phyloP scores from a whole-genome alignment of 2,329 filamentous ascomycete species.

The Colletotrichum endophyticum region DNA sequence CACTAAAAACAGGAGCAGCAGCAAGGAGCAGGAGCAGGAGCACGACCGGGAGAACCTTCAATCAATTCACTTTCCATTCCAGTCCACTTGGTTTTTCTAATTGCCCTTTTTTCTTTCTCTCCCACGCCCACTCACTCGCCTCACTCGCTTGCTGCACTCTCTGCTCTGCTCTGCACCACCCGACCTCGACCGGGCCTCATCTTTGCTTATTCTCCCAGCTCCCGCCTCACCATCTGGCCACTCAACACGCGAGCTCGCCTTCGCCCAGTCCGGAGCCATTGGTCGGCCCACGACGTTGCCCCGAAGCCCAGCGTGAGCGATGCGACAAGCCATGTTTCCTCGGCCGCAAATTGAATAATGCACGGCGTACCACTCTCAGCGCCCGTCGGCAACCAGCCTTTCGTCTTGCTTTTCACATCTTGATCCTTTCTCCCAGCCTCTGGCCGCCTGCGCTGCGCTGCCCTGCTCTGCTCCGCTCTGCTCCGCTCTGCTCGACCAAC shows the following conservation, averaged over 20 bases:
- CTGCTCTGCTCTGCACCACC: not conserved
- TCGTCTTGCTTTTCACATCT: not conserved
- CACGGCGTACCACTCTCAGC: not conserved
- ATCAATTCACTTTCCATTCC: not conserved
- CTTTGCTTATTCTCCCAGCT: not conserved
- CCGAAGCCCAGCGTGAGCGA: slow-evolving; percentile 1
- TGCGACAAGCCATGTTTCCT: slow-evolving; percentile 20
- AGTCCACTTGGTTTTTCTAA: not conserved
- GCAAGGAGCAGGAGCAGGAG: not conserved
- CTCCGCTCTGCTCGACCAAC: not conserved
- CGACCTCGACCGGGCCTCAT: not conserved
- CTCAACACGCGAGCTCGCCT: not conserved
- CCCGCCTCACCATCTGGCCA: not conserved
- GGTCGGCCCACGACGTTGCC: not conserved
- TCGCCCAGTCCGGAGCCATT: not conserved
- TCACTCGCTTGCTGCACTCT: not conserved
- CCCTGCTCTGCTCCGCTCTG: not conserved
- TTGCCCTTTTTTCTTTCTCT: not conserved
- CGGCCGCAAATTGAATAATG: slow-evolving; percentile 10
- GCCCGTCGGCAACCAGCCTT: not conserved
- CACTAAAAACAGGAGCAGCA: not conserved
- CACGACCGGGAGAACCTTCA: not conserved
- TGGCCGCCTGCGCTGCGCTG: not conserved
- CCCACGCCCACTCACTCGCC: not conserved
- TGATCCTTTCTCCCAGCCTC: not conserved